phyloP scores from a whole-genome alignment of 257 asterid genomes.

The Solanum tacnaense region DNA sequence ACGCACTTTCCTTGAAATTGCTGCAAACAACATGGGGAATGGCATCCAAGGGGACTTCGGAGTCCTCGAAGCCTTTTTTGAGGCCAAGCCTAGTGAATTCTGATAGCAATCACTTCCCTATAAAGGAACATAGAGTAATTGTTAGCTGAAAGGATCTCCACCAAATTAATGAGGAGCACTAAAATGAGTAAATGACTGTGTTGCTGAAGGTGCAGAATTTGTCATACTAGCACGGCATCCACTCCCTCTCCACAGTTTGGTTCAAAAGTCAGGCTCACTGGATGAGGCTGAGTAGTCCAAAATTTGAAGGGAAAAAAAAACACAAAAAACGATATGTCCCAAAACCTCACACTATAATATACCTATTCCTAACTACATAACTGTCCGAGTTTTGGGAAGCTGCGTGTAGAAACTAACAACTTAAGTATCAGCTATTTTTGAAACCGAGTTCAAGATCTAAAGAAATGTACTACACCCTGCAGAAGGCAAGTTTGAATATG shows the following conservation, averaged over 20 bases:
- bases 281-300: background rate
- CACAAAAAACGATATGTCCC: background rate
- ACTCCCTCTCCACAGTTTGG: background rate
- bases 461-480: background rate
- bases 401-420: background rate
- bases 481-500: background rate
- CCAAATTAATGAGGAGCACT: background rate
- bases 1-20: conserved; percentile 46
- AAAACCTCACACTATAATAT: background rate
- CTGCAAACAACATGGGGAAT: conserved; percentile 61
- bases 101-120: conserved; percentile 28
- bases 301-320: background rate
- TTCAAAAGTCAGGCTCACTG: background rate
- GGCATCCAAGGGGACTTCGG: conserved; percentile 91
- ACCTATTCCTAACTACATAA: background rate
- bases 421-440: background rate
- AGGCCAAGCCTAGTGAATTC: conserved; percentile 12
- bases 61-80: conserved; percentile 21
- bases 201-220: background rate
- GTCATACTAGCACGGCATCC: background rate
- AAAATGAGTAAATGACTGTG: background rate
- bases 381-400: background rate
- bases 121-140: background rate
- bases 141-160: background rate
- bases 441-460: background rate